Conservation (phyloP, 2,329 filamentous ascomycete species). For the Alternaria ethzedia region DNA sequence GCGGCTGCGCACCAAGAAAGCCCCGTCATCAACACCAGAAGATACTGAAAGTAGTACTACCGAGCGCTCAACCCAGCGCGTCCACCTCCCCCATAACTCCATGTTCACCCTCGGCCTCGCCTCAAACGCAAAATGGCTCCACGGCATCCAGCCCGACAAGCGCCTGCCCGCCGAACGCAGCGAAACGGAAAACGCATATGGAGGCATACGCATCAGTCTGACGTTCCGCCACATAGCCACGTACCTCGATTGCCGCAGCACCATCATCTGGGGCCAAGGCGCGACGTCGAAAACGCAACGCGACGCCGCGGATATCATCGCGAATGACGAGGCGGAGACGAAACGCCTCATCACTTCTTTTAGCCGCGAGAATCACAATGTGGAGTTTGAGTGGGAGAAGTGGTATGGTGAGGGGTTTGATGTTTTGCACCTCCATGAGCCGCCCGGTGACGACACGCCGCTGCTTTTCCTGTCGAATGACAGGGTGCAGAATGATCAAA, state of each 20-base stretch:
- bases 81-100: slow-evolving; percentile 84
- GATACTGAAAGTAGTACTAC: no score
- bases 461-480: slow-evolving; percentile 48
- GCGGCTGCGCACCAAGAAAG: slow-evolving; percentile 83
- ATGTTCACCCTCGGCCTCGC: slow-evolving; percentile 80
- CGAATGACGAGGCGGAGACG: slow-evolving; percentile 70
- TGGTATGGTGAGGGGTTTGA: slow-evolving; percentile 84
- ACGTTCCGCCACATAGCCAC: slow-evolving; percentile 92
- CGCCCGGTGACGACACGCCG: slow-evolving; percentile 42
- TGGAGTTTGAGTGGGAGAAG: slow-evolving; percentile 74
- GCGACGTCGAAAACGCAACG: slow-evolving; percentile 71
- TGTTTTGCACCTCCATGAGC: slow-evolving; percentile 67
- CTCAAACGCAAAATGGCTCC: slow-evolving; percentile 88
- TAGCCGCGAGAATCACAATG: slow-evolving; percentile 77
- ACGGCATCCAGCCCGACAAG: slow-evolving; percentile 90
- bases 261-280: slow-evolving; percentile 89
- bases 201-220: slow-evolving; percentile 82
- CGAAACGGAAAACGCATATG: slow-evolving; percentile 71
- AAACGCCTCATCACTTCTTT: slow-evolving; percentile 78
- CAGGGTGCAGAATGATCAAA: slow-evolving; percentile 36
- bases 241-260: slow-evolving; percentile 70
- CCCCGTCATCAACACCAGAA: no score
- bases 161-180: slow-evolving; percentile 71
- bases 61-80: slow-evolving; percentile 64
- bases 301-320: slow-evolving; percentile 68